Conservation (phyloP, 805 yeast species). For the Ogataea philodendri region DNA sequence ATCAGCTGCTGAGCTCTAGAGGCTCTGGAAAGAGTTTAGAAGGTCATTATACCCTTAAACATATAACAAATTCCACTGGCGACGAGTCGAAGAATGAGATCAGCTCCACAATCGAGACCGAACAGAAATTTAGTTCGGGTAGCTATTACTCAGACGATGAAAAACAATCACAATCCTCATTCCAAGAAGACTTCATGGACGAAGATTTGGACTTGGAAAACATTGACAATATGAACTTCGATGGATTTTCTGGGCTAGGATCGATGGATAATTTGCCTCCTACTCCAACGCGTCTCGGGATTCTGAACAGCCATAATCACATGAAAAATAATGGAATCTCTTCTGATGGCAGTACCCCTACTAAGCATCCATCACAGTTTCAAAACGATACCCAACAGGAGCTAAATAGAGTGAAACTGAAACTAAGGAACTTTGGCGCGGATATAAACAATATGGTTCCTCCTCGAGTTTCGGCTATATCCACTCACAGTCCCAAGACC, state of each 20-base stretch:
- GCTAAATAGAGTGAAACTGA: conserved; percentile 3
- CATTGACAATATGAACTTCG: conserved; percentile 29
- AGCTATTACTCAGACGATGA: not conserved
- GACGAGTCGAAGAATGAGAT: too few relatives aligned
- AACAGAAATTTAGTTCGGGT: not conserved
- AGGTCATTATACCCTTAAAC: too few relatives aligned
- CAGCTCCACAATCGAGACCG: too few relatives aligned
- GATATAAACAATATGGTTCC: conserved; percentile 18
- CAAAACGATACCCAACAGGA: too few relatives aligned
- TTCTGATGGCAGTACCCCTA: conserved; percentile 16
- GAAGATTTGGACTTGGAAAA: conserved; percentile 30
- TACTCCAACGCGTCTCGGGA: conserved; percentile 41
- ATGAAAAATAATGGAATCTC: not conserved
- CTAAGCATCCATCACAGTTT: too few relatives aligned
- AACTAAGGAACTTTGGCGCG: conserved; percentile 1
- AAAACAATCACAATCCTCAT: not conserved
- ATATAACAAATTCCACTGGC: too few relatives aligned
- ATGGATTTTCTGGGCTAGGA: conserved; percentile 25
- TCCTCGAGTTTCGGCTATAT: conserved; percentile 13
- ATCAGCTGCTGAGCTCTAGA: too few relatives aligned
- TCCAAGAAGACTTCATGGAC: conserved; percentile 24
- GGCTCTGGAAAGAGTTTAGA: too few relatives aligned
- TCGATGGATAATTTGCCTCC: conserved; percentile 36
- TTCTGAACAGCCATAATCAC: conserved; percentile 1
- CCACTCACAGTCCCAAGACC: conserved; percentile 28